Conservation (phyloP, 2,329 filamentous ascomycete genomes). For the Graphilbum sp. region DNA sequence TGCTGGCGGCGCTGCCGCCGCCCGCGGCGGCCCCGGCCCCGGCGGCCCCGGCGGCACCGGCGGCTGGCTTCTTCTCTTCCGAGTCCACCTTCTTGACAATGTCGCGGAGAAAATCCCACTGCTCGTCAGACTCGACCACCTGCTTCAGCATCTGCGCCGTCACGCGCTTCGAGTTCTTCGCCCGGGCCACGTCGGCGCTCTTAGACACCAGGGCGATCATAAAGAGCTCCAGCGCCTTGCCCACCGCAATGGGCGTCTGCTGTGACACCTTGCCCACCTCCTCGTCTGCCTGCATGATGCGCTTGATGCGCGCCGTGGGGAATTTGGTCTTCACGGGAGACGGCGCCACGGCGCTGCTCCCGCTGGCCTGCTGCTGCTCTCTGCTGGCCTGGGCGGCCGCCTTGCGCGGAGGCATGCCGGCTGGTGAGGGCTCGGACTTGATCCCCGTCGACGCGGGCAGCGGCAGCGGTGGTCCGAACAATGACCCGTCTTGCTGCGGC, state of each 20-base stretch:
- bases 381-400: background rate
- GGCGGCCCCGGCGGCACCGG: slow-evolving; percentile 22
- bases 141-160: slow-evolving; percentile 83
- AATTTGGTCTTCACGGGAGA: slow-evolving; percentile 88
- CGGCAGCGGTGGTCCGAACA: too few relatives aligned
- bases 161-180: slow-evolving; percentile 76
- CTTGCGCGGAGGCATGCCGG: slow-evolving; percentile 2
- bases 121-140: slow-evolving; percentile 72
- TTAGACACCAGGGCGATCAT: slow-evolving; percentile 91
- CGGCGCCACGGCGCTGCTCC: slow-evolving; percentile 25
- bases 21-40: slow-evolving; percentile 15
- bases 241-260: slow-evolving; percentile 89
- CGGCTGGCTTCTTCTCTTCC: slow-evolving; percentile 29
- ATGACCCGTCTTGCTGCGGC: slow-evolving; percentile 4
- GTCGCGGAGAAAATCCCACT: slow-evolving; percentile 86
- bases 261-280: slow-evolving; percentile 97
- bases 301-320: slow-evolving; percentile 91
- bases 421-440: slow-evolving; percentile 2
- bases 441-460: background rate
- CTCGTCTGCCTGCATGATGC: slow-evolving; percentile 98
- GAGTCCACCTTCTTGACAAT: slow-evolving; percentile 70
- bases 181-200: slow-evolving; percentile 67
- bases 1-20: too few relatives aligned
- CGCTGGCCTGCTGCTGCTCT: slow-evolving; percentile 7
- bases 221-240: slow-evolving; percentile 90